Conservation (phyloP, 2,329 filamentous ascomycete species). For the Decorospora gaudefroyi region DNA sequence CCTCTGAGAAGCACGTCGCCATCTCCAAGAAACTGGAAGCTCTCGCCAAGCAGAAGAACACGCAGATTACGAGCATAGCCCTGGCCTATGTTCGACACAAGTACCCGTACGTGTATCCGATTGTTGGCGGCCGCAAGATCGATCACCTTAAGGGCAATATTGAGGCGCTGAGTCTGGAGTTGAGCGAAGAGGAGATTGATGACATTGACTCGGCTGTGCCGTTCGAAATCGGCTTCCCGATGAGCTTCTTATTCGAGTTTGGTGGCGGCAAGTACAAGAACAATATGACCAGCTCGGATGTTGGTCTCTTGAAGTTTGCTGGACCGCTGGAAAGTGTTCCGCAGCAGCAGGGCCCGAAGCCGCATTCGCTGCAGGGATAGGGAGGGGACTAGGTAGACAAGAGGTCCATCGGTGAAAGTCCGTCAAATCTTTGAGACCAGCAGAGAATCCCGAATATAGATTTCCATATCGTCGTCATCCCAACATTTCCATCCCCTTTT, state of each 20-base stretch:
- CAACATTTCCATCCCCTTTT: background rate
- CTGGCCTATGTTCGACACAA: constrained; percentile 75
- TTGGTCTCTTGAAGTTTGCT: constrained; percentile 34
- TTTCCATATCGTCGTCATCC: no score
- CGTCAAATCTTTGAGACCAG: no score
- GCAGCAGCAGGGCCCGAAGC: constrained; percentile 31
- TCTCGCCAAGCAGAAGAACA: constrained; percentile 61
- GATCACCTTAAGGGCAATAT: constrained; percentile 71
- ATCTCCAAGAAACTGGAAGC: constrained; percentile 63
- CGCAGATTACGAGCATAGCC: constrained; percentile 63
- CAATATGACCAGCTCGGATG: constrained; percentile 36
- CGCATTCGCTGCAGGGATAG: constrained; percentile 30
- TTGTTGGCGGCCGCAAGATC: constrained; percentile 73
- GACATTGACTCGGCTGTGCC: constrained; percentile 57
- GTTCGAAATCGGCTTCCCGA: constrained; percentile 63
- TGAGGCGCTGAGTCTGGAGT: constrained; percentile 56
- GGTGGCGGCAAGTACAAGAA: constrained; percentile 33
- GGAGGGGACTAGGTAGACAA: constrained; percentile 10
- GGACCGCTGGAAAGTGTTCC: constrained; percentile 37
- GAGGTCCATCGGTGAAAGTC: no score
- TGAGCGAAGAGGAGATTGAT: constrained; percentile 59
- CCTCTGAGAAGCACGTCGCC: constrained; percentile 57
- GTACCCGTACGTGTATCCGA: constrained; percentile 72
- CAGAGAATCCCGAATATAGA: no score
- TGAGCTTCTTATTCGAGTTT: constrained; percentile 50